phyloP scores from a whole-genome alignment of 2,329 filamentous ascomycete genomes.

The Penicillium olsonii region DNA sequence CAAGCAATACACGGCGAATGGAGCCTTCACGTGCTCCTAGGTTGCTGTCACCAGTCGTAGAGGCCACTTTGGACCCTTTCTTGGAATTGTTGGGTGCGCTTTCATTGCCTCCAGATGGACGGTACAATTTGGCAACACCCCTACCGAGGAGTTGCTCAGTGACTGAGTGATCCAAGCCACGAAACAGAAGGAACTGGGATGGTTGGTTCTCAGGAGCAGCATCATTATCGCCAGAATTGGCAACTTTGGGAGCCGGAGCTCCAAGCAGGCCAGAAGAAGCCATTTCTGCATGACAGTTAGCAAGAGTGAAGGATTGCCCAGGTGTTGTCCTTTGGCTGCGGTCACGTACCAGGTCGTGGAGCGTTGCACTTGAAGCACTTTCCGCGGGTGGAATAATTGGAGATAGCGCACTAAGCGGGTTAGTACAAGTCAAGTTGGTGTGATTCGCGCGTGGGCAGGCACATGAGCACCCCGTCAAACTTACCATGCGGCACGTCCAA shows the following conservation, averaged over 20 bases:
- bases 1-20: constrained; percentile 73
- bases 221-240: constrained; percentile 58
- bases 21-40: constrained; percentile 72
- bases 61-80: constrained; percentile 53
- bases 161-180: constrained; percentile 69
- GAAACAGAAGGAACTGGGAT: constrained; percentile 75
- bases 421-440: not conserved
- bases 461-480: not conserved
- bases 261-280: constrained; percentile 36
- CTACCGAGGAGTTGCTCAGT: constrained; percentile 72
- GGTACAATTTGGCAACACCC: constrained; percentile 73
- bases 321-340: not conserved
- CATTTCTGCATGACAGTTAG: constrained; percentile 24
- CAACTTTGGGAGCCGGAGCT: constrained; percentile 45
- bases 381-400: constrained; percentile 59
- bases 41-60: constrained; percentile 60
- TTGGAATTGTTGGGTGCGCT: constrained; percentile 42
- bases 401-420: constrained; percentile 51
- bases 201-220: constrained; percentile 58
- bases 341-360: constrained; percentile 52
- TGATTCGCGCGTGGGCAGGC: not conserved
- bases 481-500: constrained; percentile 58
- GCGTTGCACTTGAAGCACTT: constrained; percentile 62
- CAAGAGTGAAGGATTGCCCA: not conserved
- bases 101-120: constrained; percentile 45